A percentile compares a stretch with the other conserved stretches of the same genome.
Evolutionary conservation across 1,284 basidiomycete genomes (phyloP).

Genomic region (Ganoderma sinense): DNA sequence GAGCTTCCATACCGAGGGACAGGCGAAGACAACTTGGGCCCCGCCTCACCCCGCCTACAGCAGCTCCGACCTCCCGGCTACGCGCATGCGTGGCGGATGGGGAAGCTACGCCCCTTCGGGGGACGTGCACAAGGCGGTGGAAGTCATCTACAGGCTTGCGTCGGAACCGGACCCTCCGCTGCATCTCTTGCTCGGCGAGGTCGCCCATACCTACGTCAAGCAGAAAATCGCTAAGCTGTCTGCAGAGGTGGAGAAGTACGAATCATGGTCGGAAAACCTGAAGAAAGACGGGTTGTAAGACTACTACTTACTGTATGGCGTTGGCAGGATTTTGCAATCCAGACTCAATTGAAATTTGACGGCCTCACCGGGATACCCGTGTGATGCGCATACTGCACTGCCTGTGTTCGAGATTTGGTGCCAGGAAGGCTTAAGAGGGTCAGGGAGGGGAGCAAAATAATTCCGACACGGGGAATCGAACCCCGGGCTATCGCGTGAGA

Average conservation of each 20-base stretch:
- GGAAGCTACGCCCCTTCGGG: slow-evolving; percentile 3
- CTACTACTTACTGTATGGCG: too few relatives aligned
- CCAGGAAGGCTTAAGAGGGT: too few relatives aligned
- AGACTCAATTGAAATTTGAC: too few relatives aligned
- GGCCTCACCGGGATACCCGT: too few relatives aligned
- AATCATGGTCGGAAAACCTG: slow-evolving; percentile 26
- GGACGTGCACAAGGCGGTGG: slow-evolving; percentile 15
- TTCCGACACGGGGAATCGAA: slow-evolving; percentile 33
- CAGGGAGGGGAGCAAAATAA: not conserved
- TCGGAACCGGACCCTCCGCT: slow-evolving; percentile 20
- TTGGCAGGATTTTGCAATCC: too few relatives aligned
- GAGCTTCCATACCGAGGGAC: slow-evolving; percentile 7
- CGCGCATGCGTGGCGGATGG: not conserved
- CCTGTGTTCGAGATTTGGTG: not conserved
- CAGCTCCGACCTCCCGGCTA: slow-evolving; percentile 1
- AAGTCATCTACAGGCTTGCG: slow-evolving; percentile 20
- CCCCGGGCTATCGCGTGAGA: slow-evolving; percentile 32
- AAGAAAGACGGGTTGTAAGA: slow-evolving; percentile 2
- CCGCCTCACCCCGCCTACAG: slow-evolving; percentile 15
- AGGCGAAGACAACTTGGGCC: not conserved
- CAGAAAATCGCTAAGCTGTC: slow-evolving; percentile 10
- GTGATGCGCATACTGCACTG: not conserved
- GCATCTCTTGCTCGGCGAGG: slow-evolving; percentile 22
- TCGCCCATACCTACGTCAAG: not conserved
- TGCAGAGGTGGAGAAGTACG: slow-evolving; percentile 18